Evolutionary conservation across 805 yeast species (phyloP).

Genomic region (Lipomyces sp.): DNA sequence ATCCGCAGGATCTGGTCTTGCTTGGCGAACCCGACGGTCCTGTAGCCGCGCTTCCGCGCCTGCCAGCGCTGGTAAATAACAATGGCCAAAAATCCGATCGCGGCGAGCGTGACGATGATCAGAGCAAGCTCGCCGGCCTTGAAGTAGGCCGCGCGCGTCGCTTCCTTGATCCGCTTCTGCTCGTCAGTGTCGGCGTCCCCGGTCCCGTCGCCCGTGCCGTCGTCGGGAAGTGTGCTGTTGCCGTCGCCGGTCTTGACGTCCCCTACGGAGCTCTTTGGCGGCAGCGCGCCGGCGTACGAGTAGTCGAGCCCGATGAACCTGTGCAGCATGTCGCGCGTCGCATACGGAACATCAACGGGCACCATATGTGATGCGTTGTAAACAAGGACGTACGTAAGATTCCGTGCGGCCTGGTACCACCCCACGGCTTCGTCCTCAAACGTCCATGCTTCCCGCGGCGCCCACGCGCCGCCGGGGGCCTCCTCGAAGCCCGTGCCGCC

Average conservation of each 20-base stretch:
- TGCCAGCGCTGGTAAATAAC: conserved; percentile 22
- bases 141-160: conserved; percentile 39
- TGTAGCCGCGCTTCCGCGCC: conserved; percentile 18
- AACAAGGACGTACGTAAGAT: conserved; percentile 71
- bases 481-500: conserved; percentile 43
- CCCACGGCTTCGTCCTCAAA: conserved; percentile 47
- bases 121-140: conserved; percentile 41
- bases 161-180: conserved; percentile 34
- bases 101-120: conserved; percentile 36
- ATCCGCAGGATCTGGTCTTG: conserved; percentile 25
- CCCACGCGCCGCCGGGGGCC: conserved; percentile 32
- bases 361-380: conserved; percentile 89
- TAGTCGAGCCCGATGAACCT: conserved; percentile 32
- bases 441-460: conserved; percentile 44
- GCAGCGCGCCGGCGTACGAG: conserved; percentile 8
- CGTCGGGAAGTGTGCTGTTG: conserved; percentile 11
- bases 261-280: conserved; percentile 16
- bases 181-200: conserved; percentile 19
- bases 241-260: too few species aligned
- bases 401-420: conserved; percentile 53
- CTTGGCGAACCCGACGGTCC: conserved; percentile 27
- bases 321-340: conserved; percentile 69
- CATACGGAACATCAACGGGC: conserved; percentile 73
- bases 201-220: conserved; percentile 12
- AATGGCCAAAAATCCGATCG: conserved; percentile 20